Base-by-base conservation (phyloP, 164 flowering plant genomes). In the Vitis rupestris region DNA sequence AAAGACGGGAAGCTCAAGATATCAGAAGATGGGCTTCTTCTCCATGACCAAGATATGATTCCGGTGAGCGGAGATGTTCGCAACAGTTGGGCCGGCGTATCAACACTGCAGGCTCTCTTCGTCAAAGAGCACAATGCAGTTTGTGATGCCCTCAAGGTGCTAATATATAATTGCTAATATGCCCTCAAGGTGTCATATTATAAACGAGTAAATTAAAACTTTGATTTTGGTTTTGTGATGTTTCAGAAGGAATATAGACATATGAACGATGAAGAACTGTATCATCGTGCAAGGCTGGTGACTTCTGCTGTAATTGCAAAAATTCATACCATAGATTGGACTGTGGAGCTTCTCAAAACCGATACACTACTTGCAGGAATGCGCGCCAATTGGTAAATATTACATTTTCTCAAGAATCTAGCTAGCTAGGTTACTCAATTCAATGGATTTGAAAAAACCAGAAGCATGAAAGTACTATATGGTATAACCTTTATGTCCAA, bases 321-420 rank as follows among this genome's bases (percentile, higher is more conserved):
- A 71, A 50, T 85, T 63, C 88, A 85, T 66, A 85, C 86, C 50
- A 85, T 85, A 62, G 88, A 85, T 67, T 85, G 88, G 88, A 83
- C 86, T 11, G 81, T 81, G 0, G 84, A 83, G 60, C 83, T 83
- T 37, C 61, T 83, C 0, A 83, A 74, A 65, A 83, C 82, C 1
- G 83, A 81, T 51, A 79, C 84, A 16, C 76, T 83, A 29, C 54
- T 75, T 9, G 86, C 82, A 10, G 84, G 76, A 31, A 83, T 83
- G 86, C 69, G 86, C 49, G 67, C 70, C 66, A 85, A 82, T 54
- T 84, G 87, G 87, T 83, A 73, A 75, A 51, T 11, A 61, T 11
- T 37, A 37, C 44, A 37, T 37, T 37, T 37, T 37, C 44, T 37
- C 44, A 37, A 37, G 44, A 37, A 37, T 31, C 0, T 37, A 37